Evolutionary conservation across 2,329 filamentous ascomycete species (phyloP).

Genomic region (Sporothrix luriei): DNA sequence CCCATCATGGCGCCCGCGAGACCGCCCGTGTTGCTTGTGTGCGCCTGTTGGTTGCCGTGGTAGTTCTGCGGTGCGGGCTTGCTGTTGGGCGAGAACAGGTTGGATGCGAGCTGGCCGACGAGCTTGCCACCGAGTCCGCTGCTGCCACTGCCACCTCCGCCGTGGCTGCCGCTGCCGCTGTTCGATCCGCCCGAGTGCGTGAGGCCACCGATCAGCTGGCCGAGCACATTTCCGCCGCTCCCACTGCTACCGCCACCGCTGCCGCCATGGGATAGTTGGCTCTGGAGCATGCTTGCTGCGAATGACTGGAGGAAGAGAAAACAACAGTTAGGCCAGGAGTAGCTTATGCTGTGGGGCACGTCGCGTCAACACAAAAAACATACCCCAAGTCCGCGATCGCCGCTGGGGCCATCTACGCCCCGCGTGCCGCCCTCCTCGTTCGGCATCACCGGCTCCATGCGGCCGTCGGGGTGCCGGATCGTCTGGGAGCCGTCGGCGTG

Average conservation of each 20-base stretch:
- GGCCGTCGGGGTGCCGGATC: slow-evolving; percentile 61
- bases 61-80: slow-evolving; percentile 56
- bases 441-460: slow-evolving; percentile 61
- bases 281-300: slow-evolving; percentile 60
- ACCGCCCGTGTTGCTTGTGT: slow-evolving; percentile 49
- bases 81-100: slow-evolving; percentile 54
- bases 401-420: slow-evolving; percentile 44
- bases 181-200: slow-evolving; percentile 41
- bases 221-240: slow-evolving; percentile 49
- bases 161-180: slow-evolving; percentile 35
- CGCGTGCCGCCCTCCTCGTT: slow-evolving; percentile 48
- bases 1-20: slow-evolving; percentile 59
- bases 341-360: too few relatives aligned
- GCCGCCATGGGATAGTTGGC: slow-evolving; percentile 49
- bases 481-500: slow-evolving; percentile 66
- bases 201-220: slow-evolving; percentile 52
- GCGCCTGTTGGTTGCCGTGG: slow-evolving; percentile 51
- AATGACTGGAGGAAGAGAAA: slow-evolving; percentile 51
- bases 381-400: slow-evolving; percentile 67
- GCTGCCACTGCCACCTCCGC: slow-evolving; percentile 45
- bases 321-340: slow-evolving; percentile 12
- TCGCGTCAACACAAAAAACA: slow-evolving; percentile 39
- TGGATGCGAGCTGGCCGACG: slow-evolving; percentile 60
- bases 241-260: slow-evolving; percentile 42
- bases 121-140: slow-evolving; percentile 54